Evolutionary conservation across 352 stramenopile species (phyloP).

Genomic region (Globisporangium apiculatum): DNA sequence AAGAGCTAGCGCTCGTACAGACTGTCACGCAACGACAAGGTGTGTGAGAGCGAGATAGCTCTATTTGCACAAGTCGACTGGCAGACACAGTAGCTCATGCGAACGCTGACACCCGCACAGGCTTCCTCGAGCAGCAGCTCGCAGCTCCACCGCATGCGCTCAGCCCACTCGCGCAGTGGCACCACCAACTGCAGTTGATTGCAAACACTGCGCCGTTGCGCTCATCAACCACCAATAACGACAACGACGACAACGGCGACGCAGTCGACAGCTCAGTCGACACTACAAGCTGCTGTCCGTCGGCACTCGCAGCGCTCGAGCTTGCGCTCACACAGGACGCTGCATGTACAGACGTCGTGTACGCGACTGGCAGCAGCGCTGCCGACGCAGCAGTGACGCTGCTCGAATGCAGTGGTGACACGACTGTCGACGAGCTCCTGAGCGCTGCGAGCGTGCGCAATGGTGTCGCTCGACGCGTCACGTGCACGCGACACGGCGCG

Average conservation of each 20-base stretch:
- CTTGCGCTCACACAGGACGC: constrained; percentile 14
- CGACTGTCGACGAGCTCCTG: constrained; percentile 25
- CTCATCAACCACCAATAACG: neutral
- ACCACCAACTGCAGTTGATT: constrained; percentile 31
- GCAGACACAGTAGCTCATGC: neutral
- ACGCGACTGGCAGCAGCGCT: constrained; percentile 19
- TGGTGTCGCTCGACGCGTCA: constrained; percentile 27
- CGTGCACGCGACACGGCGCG: constrained; percentile 13
- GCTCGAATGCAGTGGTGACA: constrained; percentile 17
- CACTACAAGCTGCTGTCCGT: neutral
- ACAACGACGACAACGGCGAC: constrained; percentile 1
- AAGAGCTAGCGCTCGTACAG: constrained; percentile 17
- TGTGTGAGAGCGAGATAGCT: constrained; percentile 1
- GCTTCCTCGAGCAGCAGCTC: constrained; percentile 39
- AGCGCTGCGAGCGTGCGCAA: constrained; percentile 40
- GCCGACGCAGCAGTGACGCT: constrained; percentile 22
- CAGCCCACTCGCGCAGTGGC: constrained; percentile 32
- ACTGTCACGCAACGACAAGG: constrained; percentile 19
- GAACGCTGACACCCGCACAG: constrained; percentile 14
- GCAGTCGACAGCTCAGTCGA: neutral
- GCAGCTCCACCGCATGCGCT: constrained; percentile 1
- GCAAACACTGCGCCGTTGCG: neutral
- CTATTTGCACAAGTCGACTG: too few species aligned
- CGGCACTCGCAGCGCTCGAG: constrained; percentile 4
- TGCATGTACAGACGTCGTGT: constrained; percentile 41